A percentile compares a stretch with the other conserved stretches of the same genome.
These are phyloP conservation scores for Nepenthes gracilis DNA, from an alignment of 148 eudicot species.

Conservation along the genomic window DNA sequence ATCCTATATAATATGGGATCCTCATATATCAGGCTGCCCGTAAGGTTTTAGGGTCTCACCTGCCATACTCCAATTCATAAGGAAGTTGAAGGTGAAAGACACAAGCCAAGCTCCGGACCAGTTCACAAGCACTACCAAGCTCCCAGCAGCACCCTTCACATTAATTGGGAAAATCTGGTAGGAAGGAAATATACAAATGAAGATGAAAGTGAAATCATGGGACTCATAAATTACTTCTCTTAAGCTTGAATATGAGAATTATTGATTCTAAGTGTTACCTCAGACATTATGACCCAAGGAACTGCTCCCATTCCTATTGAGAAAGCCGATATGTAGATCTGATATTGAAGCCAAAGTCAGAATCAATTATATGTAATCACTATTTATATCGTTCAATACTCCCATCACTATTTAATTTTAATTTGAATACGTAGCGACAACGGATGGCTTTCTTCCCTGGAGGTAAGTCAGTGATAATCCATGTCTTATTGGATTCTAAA, in stretches of 20 bases:
- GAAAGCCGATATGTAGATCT: constrained; percentile 55
- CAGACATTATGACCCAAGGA: constrained; percentile 75
- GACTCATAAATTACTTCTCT: too few relatives aligned
- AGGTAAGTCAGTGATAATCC: too few relatives aligned
- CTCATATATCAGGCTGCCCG: too few relatives aligned
- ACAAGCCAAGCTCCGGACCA: constrained; percentile 88
- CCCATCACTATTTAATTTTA: too few relatives aligned
- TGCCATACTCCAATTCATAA: constrained; percentile 66
- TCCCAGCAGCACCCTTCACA: constrained; percentile 75
- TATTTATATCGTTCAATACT: too few relatives aligned
- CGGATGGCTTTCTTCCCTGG: too few relatives aligned
- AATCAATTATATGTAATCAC: neutral
- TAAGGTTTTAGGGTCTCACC: too few relatives aligned
- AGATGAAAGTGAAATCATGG: neutral
- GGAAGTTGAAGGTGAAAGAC: constrained; percentile 79
- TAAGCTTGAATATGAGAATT: neutral
- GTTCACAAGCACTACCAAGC: constrained; percentile 61
- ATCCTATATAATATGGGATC: too few relatives aligned
- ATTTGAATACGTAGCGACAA: too few relatives aligned
- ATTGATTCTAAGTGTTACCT: constrained; percentile 3
- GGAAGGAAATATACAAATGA: neutral
- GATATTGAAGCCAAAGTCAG: neutral
- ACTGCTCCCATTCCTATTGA: constrained; percentile 82
- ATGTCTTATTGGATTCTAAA: too few relatives aligned
- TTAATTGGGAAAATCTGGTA: constrained; percentile 68